Conservation (phyloP, 2,329 filamentous ascomycete species). For the Botrytis fragariae region DNA sequence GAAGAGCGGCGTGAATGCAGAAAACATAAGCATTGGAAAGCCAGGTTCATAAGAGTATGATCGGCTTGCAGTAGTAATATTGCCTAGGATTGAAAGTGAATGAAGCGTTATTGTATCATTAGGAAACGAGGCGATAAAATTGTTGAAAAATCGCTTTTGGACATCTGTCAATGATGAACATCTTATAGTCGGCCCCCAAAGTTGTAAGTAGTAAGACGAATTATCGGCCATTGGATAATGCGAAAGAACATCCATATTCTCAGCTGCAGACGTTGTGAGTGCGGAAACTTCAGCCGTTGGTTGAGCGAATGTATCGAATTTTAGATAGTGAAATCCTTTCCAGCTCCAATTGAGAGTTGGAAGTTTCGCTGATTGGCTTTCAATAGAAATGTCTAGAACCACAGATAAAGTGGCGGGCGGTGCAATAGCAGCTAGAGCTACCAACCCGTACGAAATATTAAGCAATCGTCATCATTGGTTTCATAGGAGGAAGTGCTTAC, state of each 20-base stretch:
- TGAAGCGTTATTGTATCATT: neutral
- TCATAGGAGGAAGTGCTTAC: too few species aligned
- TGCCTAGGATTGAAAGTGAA: too few species aligned
- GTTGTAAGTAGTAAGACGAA: neutral
- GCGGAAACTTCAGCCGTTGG: neutral
- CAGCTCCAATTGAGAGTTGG: neutral
- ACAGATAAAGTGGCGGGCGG: constrained; percentile 17
- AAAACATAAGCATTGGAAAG: neutral
- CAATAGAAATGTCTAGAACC: neutral
- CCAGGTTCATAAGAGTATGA: neutral
- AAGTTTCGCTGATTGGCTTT: neutral
- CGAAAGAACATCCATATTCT: neutral
- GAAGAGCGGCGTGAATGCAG: neutral
- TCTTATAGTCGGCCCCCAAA: neutral
- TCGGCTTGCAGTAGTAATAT: neutral
- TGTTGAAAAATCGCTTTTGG: neutral
- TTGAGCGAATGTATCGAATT: neutral
- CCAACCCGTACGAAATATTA: neutral
- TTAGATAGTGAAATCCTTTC: neutral
- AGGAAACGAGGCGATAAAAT: neutral
- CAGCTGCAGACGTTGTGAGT: neutral
- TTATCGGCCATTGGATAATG: neutral
- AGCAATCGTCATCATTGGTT: too few species aligned
- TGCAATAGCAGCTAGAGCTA: constrained; percentile 1
- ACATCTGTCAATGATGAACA: neutral